Conservation (phyloP, 805 yeast species). For the Nakazawaea anatomiae region DNA sequence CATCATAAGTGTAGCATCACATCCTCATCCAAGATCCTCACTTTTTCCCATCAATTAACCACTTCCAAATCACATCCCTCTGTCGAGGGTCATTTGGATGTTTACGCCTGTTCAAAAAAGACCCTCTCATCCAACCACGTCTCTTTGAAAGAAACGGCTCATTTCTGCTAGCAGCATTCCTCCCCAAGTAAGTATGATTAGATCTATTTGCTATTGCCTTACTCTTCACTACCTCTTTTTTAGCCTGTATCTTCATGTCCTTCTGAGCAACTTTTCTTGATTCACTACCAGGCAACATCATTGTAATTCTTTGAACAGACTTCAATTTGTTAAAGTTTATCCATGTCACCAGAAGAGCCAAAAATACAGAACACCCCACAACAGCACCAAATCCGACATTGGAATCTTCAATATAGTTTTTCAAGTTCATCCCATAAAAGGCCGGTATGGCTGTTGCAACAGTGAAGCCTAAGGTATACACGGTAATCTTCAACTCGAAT, state of each 20-base stretch:
- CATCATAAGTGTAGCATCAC: not conserved
- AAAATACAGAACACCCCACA: slow-evolving; percentile 24
- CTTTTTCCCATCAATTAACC: slow-evolving; percentile 43
- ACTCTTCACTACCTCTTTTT: slow-evolving; percentile 13
- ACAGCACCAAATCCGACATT: slow-evolving; percentile 57
- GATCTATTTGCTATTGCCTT: slow-evolving; percentile 9
- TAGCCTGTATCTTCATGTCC: slow-evolving; percentile 16
- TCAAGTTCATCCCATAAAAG: slow-evolving; percentile 82
- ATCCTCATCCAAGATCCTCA: not conserved
- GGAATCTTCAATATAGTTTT: slow-evolving; percentile 71
- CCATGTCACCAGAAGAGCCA: slow-evolving; percentile 37
- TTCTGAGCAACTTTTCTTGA: not conserved
- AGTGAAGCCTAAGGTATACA: slow-evolving; percentile 79
- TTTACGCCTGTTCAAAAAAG: slow-evolving; percentile 9
- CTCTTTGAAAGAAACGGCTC: slow-evolving; percentile 11
- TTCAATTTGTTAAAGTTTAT: slow-evolving; percentile 51
- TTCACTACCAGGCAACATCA: slow-evolving; percentile 34
- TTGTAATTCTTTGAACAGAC: slow-evolving; percentile 61
- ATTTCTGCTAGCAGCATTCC: not conserved
- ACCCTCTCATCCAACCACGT: slow-evolving; percentile 17
- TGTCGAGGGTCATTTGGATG: slow-evolving; percentile 23
- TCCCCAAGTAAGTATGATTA: slow-evolving; percentile 4
- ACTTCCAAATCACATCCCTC: slow-evolving; percentile 48
- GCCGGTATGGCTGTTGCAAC: slow-evolving; percentile 84
- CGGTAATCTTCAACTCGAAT: slow-evolving; percentile 74